Conservation (phyloP, 108 stramenopile genomes). For the Aurantiochytrium sp. region DNA sequence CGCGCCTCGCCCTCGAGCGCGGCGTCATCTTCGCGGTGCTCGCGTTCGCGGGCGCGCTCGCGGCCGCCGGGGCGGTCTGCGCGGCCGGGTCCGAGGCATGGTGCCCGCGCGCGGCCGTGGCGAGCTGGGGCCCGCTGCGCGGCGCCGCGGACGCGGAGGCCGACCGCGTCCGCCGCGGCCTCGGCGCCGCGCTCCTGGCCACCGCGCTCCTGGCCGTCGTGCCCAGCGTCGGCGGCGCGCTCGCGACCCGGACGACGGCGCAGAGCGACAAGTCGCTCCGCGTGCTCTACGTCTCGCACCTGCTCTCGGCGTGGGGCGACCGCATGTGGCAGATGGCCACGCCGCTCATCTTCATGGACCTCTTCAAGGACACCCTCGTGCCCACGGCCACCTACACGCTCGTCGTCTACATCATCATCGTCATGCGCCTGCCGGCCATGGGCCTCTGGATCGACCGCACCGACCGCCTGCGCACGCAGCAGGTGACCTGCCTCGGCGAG, state of each 20-base stretch:
- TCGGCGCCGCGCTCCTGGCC: too few relatives aligned
- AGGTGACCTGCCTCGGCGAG: not conserved
- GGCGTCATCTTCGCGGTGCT: too few relatives aligned
- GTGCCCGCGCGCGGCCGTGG: too few relatives aligned
- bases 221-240: not conserved
- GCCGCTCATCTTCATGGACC: conserved; percentile 4
- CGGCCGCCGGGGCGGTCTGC: too few relatives aligned
- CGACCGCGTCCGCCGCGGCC: too few relatives aligned
- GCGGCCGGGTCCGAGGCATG: too few relatives aligned
- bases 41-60: too few relatives aligned
- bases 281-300: not conserved
- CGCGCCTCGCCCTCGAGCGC: too few relatives aligned
- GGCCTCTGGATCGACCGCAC: not conserved
- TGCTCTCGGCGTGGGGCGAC: conserved; percentile 17
- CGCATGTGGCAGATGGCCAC: conserved; percentile 29
- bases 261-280: not conserved
- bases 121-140: too few relatives aligned
- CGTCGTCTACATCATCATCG: not conserved
- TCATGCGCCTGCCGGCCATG: not conserved
- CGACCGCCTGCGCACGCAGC: not conserved
- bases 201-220: not conserved
- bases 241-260: not conserved
- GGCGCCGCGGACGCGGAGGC: too few relatives aligned
- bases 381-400: not conserved
- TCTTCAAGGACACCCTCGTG: not conserved